Base-by-base conservation (phyloP, 352 stramenopile species). In the Globisporangium carolinianum region DNA sequence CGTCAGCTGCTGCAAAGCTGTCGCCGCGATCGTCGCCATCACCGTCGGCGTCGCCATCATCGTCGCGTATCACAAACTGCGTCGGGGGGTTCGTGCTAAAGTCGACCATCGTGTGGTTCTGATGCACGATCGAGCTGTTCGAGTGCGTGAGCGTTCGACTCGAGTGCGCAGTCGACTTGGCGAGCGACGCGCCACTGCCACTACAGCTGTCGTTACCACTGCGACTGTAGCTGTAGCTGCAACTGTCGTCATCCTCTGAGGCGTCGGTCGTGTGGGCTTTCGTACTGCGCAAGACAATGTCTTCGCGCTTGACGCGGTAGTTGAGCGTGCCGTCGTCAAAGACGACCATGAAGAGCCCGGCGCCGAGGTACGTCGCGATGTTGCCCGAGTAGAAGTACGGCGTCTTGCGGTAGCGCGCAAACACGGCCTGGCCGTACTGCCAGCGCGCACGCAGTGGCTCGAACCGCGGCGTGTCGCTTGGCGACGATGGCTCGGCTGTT, bases 341-440 rank as follows among this genome's bases (percentile, higher is more conserved):
- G 17, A 91, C 74, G 12, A 91, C 55, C 79, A 91, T 91, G 57
- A 91, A 91, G 45, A 88, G 58, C 0, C 75, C 77, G 3, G 60
- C 66, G 1, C 79, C 79, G 0, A 91, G 67, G 62, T 89, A 89
- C 3, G 81, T 88, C 4, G 81, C 81, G 49, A 91, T 86, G 55
- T 88, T 88, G 37, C 79, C 81, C 5, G 81, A 89, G 60, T 85
- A 86, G 35, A 89, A 91, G 57, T 76, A 88, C n/a, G 81, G 73
- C 3, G 76, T 91, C 53, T 71, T 77, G 56, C 77, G 81, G 65
- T 88, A 87, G 49, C 81, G 75, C 6, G 73, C 81, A 17, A 91
- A 79, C 35, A 91, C 59, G 2, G 65, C 63, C 53, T 88, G 81
- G 6, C 76, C 72, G 49, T 88, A 87, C 5, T 72, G 69, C 79